Evolutionary conservation across 2,329 filamentous ascomycete species (phyloP).

Genomic region (Curvularia spicifera): DNA sequence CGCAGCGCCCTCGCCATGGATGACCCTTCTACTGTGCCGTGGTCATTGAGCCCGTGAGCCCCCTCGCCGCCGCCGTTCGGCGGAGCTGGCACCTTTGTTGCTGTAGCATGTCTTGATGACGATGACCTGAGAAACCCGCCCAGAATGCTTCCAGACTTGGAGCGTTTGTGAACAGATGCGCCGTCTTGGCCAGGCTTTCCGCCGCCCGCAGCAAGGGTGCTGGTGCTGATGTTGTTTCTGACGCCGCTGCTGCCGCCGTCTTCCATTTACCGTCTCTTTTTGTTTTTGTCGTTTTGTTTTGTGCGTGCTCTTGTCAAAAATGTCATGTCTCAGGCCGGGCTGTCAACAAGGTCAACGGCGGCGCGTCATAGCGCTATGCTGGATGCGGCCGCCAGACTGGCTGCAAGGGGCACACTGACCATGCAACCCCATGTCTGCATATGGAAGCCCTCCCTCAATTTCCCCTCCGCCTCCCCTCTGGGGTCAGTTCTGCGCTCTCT

Average conservation of each 20-base stretch:
- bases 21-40: constrained; percentile 30
- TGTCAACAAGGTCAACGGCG: constrained; percentile 15
- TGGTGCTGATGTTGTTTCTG: not conserved
- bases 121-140: constrained; percentile 55
- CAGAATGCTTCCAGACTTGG: constrained; percentile 68
- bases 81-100: constrained; percentile 40
- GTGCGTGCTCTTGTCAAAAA: constrained; percentile 17
- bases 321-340: constrained; percentile 29
- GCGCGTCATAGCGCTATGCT: constrained; percentile 17
- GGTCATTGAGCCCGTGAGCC: constrained; percentile 36
- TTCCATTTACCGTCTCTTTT: constrained; percentile 29
- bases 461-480: constrained; percentile 30
- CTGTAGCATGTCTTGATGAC: constrained; percentile 7
- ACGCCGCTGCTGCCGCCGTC: constrained; percentile 14
- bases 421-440: constrained; percentile 27
- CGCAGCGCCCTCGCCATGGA: constrained; percentile 50
- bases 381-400: constrained; percentile 29
- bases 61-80: constrained; percentile 24
- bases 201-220: not conserved
- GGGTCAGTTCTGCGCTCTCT: constrained; percentile 22
- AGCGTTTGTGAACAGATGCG: constrained; percentile 49
- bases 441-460: constrained; percentile 28
- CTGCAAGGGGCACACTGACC: constrained; percentile 23
- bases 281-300: not conserved
- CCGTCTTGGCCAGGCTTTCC: constrained; percentile 14